phyloP scores from a whole-genome alignment of 1,284 basidiomycete genomes.

The Golubevia sp. region DNA sequence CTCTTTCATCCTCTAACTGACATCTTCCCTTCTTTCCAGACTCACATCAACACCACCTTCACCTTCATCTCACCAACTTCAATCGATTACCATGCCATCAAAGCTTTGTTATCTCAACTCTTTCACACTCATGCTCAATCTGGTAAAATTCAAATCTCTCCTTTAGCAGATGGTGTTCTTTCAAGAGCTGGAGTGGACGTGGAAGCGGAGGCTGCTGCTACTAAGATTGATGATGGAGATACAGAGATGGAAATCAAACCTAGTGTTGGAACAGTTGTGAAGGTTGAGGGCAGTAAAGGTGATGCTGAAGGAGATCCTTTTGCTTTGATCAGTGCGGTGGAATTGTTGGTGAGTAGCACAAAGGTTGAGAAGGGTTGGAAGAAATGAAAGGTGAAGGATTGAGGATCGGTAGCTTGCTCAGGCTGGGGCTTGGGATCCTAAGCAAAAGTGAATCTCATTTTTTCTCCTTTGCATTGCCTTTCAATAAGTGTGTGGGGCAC shows the following conservation, averaged over 20 bases:
- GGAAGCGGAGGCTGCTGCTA: neutral
- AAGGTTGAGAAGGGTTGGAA: neutral
- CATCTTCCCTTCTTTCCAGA: too few relatives aligned
- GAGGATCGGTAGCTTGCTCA: too few relatives aligned
- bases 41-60: too few relatives aligned
- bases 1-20: too few relatives aligned
- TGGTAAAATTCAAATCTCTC: neutral
- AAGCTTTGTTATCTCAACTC: neutral
- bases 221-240: neutral
- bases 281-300: neutral
- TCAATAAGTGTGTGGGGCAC: too few relatives aligned
- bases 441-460: too few relatives aligned
- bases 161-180: neutral
- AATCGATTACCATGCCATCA: neutral
- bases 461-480: too few relatives aligned
- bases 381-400: too few relatives aligned
- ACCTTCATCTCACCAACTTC: neutral
- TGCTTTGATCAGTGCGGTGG: neutral
- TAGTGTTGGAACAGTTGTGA: neutral
- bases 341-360: neutral
- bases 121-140: neutral
- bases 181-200: neutral
- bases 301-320: neutral
- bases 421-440: too few relatives aligned
- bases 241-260: neutral